Base-by-base conservation (phyloP, 805 yeast species). In the Clavispora asparagi region DNA sequence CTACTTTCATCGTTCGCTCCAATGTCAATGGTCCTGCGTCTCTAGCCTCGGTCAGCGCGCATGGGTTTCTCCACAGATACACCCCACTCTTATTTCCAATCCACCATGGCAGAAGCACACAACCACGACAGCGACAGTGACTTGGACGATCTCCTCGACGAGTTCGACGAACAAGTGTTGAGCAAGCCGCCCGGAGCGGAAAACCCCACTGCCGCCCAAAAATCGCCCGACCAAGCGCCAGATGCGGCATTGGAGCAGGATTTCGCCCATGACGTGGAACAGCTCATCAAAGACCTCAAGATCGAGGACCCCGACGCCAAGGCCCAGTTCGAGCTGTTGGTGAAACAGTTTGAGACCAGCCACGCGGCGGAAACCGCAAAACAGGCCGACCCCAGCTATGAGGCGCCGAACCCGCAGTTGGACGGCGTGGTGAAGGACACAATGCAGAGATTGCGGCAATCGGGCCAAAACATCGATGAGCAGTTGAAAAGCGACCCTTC, bases 141-240 rank as follows among this genome's bases (percentile, higher is more conserved):
- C 54, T 74, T 87, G 51, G 95, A 87, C 54, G 96, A 88, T 57
- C 73, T 88, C 49, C 71, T 92, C 43, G 96, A 90, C 59, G 97
- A 90, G 51, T 86, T 86, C 60, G 87, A 84, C 37, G 87, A 83
- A 49, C 87, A 82, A 47, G 74, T 83, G 0, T 68, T 85, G 46
- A 77, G 77, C 48, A 73, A 79, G 53, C 83, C 85, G 1, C 86
- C 85, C 1, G 86, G 82, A 4, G 67, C 77, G 0, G 68, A 52
- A 27, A 42, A 44, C 29, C 39, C 50, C 1, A 52, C 47, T 4
- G 26, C 43, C 13, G 53, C 56, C 23, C 64, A 14, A 14, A 31
- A 31, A 13, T 62, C 32, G 12, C 23, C 37, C 12, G 35, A 30
- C n/a, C 23, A 2, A 6, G 19, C 17, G 19, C 36, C 37, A 14